Evolutionary conservation across 495 filamentous ascomycete species (phyloP).

Genomic region (Aspergillus conjunctus): DNA sequence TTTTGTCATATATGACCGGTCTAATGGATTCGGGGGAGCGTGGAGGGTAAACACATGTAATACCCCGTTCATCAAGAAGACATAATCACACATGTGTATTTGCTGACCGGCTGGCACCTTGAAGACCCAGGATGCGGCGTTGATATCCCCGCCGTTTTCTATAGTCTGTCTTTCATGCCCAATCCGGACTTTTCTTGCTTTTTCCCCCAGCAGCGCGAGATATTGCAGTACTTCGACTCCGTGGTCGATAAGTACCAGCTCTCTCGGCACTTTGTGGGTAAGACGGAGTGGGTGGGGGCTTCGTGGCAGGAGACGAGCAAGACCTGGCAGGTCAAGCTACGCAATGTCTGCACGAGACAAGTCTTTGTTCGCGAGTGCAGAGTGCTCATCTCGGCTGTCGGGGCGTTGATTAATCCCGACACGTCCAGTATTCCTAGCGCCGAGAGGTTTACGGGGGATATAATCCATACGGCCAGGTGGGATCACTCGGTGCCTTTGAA

Average conservation of each 20-base stretch:
- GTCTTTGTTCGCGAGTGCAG: constrained; percentile 36
- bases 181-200: constrained; percentile 27
- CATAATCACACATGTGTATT: too few relatives aligned
- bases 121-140: constrained; percentile 33
- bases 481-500: constrained; percentile 39
- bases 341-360: constrained; percentile 11
- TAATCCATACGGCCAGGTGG: constrained; percentile 60
- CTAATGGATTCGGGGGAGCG: constrained; percentile 21
- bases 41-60: constrained; percentile 29
- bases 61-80: too few relatives aligned
- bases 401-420: constrained; percentile 35
- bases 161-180: constrained; percentile 30
- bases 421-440: neutral
- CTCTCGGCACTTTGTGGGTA: constrained; percentile 17
- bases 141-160: constrained; percentile 29
- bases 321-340: constrained; percentile 24
- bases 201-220: constrained; percentile 27
- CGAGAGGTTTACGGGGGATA: constrained; percentile 47
- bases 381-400: constrained; percentile 50
- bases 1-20: constrained; percentile 30
- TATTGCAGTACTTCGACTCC: constrained; percentile 9
- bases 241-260: constrained; percentile 3
- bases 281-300: constrained; percentile 22
- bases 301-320: constrained; percentile 23
- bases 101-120: too few relatives aligned